Evolutionary conservation across 805 yeast genomes (phyloP), one percentile per base, ranked within the genome.

Genomic region (Naumovozyma baii): DNA sequence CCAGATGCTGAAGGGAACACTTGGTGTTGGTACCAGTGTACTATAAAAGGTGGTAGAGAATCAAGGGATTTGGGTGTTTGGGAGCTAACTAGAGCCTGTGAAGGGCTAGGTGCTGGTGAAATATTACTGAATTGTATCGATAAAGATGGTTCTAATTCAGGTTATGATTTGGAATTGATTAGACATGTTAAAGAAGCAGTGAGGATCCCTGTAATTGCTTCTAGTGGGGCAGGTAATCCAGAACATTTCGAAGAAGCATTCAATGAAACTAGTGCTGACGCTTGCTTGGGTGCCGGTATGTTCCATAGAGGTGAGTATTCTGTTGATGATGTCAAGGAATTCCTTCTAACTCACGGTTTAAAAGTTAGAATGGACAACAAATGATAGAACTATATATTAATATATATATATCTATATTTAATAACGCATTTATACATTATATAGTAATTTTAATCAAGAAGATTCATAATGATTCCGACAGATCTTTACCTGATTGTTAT

Each of bases 261-360:
- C 55, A 70, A 68, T 34, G 69, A 80, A 34, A 87, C 96, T 13
- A 69, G 73, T 4, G 81, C 92, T 1, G 98, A 92, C 64, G 99
- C 99, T 33, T 97, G 98, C 14, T 70, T 92, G 31, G 99, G 98
- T 30, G 99, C 99, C 3, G 99, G 99, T 33, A 82, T 92, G 80
- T 92, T 92, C 70, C 99, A 92, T 67, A 73, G 98, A 58, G 88
- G 84, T 17, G 97, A 90, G 54, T 92, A 82, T 62, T 78, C 85
- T 10, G 96, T 92, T 14, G 71, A 73, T 37, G 79, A 87, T 37
- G 96, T 92, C 33, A 92, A 92, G 62, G 59, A 71, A 20, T 78
- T 72, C 48, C 70, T 90, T 57, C 62, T 68, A 34, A 62, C 68
- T 1, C 59, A 71, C 13, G 84, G 82, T 0, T 70, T 85, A 55